phyloP scores from a whole-genome alignment of 2,329 filamentous ascomycete genomes.

The Orbilia oligospora region DNA sequence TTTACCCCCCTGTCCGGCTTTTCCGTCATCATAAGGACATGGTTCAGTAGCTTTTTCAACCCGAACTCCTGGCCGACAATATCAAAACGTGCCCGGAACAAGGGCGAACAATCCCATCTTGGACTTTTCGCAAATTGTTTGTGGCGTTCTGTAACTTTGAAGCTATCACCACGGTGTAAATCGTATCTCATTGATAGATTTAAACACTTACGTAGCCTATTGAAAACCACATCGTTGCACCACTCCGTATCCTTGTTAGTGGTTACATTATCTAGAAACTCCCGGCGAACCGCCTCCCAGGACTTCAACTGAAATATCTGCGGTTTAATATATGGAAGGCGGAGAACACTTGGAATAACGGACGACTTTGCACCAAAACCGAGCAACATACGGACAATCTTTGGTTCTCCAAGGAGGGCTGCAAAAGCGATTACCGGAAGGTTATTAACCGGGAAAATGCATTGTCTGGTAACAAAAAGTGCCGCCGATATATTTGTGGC shows the following conservation, averaged over 20 bases:
- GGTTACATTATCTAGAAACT: background rate
- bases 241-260: constrained; percentile 9
- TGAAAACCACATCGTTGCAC: background rate
- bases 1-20: constrained; percentile 62
- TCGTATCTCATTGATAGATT: constrained; percentile 32
- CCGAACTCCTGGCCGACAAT: constrained; percentile 5
- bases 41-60: background rate
- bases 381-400: background rate
- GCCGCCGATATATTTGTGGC: background rate
- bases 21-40: constrained; percentile 5
- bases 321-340: background rate
- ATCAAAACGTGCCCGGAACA: constrained; percentile 4
- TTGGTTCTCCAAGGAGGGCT: constrained; percentile 1
- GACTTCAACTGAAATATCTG: constrained; percentile 3
- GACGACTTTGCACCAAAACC: constrained; percentile 6
- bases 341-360: background rate
- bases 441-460: background rate
- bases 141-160: constrained; percentile 6
- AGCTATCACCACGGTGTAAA: constrained; percentile 5
- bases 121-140: background rate
- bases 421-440: constrained; percentile 2
- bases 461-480: background rate
- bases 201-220: background rate
- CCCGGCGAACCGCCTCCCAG: background rate
- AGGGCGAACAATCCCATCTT: constrained; percentile 11